phyloP scores from a whole-genome alignment of 1,139 yeast genomes.

The Nakaseomyces glabratus region DNA sequence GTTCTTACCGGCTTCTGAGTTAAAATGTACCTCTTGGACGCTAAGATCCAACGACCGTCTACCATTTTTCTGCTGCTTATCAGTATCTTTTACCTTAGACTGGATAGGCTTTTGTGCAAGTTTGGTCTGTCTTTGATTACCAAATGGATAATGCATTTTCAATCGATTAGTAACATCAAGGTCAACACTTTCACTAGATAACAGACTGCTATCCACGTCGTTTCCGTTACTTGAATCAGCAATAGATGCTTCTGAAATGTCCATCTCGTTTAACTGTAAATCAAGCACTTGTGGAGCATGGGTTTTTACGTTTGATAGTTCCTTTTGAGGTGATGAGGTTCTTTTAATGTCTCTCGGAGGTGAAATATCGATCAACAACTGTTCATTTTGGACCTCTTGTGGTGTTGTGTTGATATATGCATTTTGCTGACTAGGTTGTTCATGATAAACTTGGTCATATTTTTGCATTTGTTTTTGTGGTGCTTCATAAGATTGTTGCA shows the following conservation, averaged over 20 bases:
- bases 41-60: slow-evolving; percentile 25
- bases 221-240: slow-evolving; percentile 9
- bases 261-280: slow-evolving; percentile 20
- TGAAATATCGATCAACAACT: slow-evolving; percentile 2
- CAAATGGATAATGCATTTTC: slow-evolving; percentile 5
- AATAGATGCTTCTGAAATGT: slow-evolving; percentile 10
- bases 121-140: slow-evolving; percentile 6
- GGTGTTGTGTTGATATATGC: no score
- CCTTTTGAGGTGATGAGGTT: not conserved
- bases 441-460: no score
- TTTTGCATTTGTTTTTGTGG: no score
- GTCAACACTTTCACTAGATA: slow-evolving; percentile 28
- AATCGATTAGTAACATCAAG: slow-evolving; percentile 21
- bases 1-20: no score
- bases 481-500: no score
- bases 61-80: slow-evolving; percentile 1
- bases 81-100: slow-evolving; percentile 23
- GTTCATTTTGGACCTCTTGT: no score
- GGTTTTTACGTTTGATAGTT: not conserved
- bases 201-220: slow-evolving; percentile 13
- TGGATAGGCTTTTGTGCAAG: not conserved
- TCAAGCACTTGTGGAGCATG: slow-evolving; percentile 10
- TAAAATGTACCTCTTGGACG: slow-evolving; percentile 25
- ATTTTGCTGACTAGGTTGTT: no score
- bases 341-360: slow-evolving; percentile 7